Evolutionary conservation across 352 stramenopile species (phyloP).

Genomic region (Pythium angustatum): DNA sequence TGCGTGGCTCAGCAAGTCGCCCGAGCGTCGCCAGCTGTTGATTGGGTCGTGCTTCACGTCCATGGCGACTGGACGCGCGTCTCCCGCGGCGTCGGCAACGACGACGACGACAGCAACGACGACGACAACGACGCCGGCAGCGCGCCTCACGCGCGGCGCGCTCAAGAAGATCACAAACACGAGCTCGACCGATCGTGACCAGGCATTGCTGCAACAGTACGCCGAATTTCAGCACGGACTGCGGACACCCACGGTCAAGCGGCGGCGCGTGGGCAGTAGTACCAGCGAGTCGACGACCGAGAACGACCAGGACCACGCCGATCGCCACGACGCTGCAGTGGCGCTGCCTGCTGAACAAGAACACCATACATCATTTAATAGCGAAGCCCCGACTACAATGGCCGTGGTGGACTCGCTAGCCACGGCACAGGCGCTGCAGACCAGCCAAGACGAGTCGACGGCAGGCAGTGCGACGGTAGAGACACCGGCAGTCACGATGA

Average conservation of each 20-base stretch:
- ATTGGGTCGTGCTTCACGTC: constrained; percentile 5
- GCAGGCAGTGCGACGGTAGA: neutral
- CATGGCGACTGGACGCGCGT: constrained; percentile 10
- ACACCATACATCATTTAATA: neutral
- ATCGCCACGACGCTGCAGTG: neutral
- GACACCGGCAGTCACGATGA: neutral
- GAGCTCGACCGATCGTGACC: neutral
- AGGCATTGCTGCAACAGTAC: constrained; percentile 22
- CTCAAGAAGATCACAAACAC: constrained; percentile 18
- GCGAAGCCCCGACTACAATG: neutral
- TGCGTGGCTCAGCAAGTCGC: constrained; percentile 32
- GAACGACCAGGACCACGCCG: constrained; percentile 7
- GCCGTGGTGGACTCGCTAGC: neutral
- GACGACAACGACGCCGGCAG: neutral
- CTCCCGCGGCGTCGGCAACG: neutral
- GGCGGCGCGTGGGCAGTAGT: constrained; percentile 17
- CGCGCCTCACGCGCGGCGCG: constrained; percentile 24
- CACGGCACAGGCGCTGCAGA: neutral
- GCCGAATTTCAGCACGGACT: constrained; percentile 27
- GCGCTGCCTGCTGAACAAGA: constrained; percentile 1
- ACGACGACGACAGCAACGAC: neutral
- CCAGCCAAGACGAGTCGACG: neutral
- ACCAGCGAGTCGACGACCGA: constrained; percentile 16
- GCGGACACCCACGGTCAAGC: constrained; percentile 8
- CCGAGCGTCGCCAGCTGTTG: constrained; percentile 14